Evolutionary conservation across 176 grass and related monocot genomes (phyloP).

Genomic region (Microstegium vimineum): DNA sequence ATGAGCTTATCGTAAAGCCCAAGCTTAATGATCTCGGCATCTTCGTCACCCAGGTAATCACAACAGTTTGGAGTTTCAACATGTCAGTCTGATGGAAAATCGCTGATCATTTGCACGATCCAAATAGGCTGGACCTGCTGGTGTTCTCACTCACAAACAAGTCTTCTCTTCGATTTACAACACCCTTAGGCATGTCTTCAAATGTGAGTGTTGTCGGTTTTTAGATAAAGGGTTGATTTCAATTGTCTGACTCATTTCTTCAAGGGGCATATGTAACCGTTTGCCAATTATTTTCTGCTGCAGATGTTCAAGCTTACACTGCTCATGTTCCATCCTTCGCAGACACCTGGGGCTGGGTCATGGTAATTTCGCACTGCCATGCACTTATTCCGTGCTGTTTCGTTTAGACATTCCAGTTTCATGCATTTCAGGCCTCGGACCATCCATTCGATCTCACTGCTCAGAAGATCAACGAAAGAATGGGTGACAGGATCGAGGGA

Average conservation of each 20-base stretch:
- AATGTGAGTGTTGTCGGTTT: slow-evolving; percentile 29
- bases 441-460: slow-evolving; percentile 57
- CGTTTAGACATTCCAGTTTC: background rate
- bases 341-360: slow-evolving; percentile 89
- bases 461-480: slow-evolving; percentile 54
- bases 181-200: slow-evolving; percentile 71
- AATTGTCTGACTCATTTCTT: background rate
- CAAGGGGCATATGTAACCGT: background rate
- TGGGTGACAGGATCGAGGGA: slow-evolving; percentile 38
- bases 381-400: background rate
- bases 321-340: slow-evolving; percentile 79
- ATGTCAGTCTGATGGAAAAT: background rate
- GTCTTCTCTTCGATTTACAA: slow-evolving; percentile 84
- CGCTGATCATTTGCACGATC: background rate
- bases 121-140: slow-evolving; percentile 67
- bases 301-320: slow-evolving; percentile 75
- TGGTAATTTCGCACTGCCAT: slow-evolving; percentile 34
- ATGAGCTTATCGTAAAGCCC: slow-evolving; percentile 53
- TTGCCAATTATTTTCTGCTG: background rate
- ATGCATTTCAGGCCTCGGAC: slow-evolving; percentile 59
- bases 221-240: no score
- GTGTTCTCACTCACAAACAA: slow-evolving; percentile 68
- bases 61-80: background rate
- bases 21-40: slow-evolving; percentile 56
- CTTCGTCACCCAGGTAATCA: background rate